Percentiles rank a stretch among this genome's conserved stretches.
Conservation (phyloP, 805 yeast genomes). For the Cyberlindnera sargentensis region DNA sequence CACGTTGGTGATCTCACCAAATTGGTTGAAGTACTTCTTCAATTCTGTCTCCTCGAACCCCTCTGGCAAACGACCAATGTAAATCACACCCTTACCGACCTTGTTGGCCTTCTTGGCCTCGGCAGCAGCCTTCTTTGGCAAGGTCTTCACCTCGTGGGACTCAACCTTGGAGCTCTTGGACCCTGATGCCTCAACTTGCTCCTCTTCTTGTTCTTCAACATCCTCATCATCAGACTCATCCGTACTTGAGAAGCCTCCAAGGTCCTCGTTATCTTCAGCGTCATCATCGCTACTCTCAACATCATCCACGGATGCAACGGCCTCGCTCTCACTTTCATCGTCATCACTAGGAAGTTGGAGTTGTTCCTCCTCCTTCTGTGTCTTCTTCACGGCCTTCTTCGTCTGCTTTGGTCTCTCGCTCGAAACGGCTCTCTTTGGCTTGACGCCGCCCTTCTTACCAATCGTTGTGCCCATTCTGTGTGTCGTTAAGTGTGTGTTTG, state of each 20-base stretch:
- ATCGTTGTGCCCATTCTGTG: conserved; percentile 10
- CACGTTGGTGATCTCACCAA: conserved; percentile 76
- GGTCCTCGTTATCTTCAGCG: conserved; percentile 7
- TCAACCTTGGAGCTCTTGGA: conserved; percentile 22
- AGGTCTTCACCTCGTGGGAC: conserved; percentile 20
- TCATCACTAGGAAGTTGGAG: conserved; percentile 23
- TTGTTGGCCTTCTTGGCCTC: conserved; percentile 20
- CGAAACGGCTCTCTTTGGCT: conserved; percentile 14
- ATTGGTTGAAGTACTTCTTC: conserved; percentile 78
- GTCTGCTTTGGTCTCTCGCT: conserved; percentile 5
- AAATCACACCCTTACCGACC: conserved; percentile 58
- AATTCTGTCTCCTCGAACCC: conserved; percentile 81
- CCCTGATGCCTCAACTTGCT: conserved; percentile 7
- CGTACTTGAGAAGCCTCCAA: conserved; percentile 3
- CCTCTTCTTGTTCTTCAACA: conserved; percentile 22
- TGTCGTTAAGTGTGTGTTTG: neutral
- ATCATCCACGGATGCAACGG: conserved; percentile 17
- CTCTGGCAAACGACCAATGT: conserved; percentile 87
- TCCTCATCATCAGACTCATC: conserved; percentile 20
- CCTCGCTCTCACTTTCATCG: conserved; percentile 17
- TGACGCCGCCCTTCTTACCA: conserved; percentile 14
- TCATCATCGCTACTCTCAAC: conserved; percentile 12
- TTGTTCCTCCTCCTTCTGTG: conserved; percentile 18
- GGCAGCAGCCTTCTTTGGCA: conserved; percentile 12
- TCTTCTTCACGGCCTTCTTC: conserved; percentile 1